These are phyloP conservation scores for Pyrenochaeta sp. DNA, from an alignment of 2,329 filamentous ascomycete species.

Conservation along the genomic window DNA sequence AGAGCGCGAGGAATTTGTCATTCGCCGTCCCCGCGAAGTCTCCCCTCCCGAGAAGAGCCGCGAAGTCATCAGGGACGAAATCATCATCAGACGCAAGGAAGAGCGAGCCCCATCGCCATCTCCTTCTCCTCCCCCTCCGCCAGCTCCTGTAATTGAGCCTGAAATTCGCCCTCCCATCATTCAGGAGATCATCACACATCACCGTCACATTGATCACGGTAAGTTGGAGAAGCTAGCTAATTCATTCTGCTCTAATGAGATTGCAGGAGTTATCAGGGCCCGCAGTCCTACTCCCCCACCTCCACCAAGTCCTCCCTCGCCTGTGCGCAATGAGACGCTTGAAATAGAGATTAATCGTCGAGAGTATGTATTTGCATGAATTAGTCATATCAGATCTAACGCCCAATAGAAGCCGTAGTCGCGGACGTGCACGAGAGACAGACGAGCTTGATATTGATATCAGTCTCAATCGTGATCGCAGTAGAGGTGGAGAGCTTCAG, in stretches of 20 bases:
- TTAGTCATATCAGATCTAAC: conserved; percentile 9
- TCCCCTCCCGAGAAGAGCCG: conserved; percentile 43
- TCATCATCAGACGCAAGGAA: conserved; percentile 55
- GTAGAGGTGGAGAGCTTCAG: conserved; percentile 36
- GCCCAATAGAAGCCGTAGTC: conserved; percentile 38
- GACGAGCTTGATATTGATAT: conserved; percentile 74
- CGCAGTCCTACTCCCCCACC: conserved; percentile 59
- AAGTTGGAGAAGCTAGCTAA: conserved; percentile 42
- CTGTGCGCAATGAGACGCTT: conserved; percentile 59
- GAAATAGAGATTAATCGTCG: conserved; percentile 64
- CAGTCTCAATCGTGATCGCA: conserved; percentile 64
- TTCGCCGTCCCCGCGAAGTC: conserved; percentile 46
- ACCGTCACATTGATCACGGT: conserved; percentile 88
- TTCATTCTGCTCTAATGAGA: conserved; percentile 7
- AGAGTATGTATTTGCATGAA: conserved; percentile 48
- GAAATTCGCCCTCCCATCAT: conserved; percentile 82
- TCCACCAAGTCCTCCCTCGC: conserved; percentile 51
- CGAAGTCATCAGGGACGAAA: conserved; percentile 48
- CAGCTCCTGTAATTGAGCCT: conserved; percentile 63
- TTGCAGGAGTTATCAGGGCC: conserved; percentile 54
- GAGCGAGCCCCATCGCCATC: conserved; percentile 61
- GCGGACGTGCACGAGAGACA: conserved; percentile 55
- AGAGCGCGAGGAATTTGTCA: conserved; percentile 52
- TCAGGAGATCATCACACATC: conserved; percentile 88
- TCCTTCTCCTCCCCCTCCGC: conserved; percentile 53